A percentile compares a stretch with the other conserved stretches of the same genome.
These are phyloP conservation scores for Crepidotus variabilis DNA, from an alignment of 768 basidiomycete genomes.

Conservation along the genomic window DNA sequence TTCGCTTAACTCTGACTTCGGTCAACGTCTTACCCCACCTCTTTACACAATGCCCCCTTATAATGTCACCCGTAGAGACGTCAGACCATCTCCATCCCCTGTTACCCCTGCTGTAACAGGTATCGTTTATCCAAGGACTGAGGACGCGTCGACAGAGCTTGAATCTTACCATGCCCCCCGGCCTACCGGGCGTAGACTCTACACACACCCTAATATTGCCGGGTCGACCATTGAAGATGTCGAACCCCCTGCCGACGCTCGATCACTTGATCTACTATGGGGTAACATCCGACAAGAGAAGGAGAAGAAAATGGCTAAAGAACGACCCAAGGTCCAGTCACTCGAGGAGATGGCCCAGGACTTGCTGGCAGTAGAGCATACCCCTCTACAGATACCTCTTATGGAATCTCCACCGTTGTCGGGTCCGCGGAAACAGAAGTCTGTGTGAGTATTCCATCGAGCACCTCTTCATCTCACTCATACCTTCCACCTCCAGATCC, in stretches of 20 bases:
- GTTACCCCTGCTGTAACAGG: constrained; percentile 46
- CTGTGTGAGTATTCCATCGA: constrained; percentile 43
- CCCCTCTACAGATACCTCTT: constrained; percentile 33
- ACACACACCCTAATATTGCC: constrained; percentile 35
- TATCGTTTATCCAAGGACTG: constrained; percentile 41
- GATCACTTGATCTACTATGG: constrained; percentile 62
- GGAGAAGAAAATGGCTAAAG: constrained; percentile 61
- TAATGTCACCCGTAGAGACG: constrained; percentile 26
- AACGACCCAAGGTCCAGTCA: constrained; percentile 68
- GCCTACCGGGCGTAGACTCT: constrained; percentile 23
- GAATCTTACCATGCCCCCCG: constrained; percentile 27
- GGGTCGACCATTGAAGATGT: constrained; percentile 41
- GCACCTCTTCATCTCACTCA: constrained; percentile 11
- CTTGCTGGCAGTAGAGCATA: constrained; percentile 26
- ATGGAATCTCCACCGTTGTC: constrained; percentile 33
- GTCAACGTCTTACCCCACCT: constrained; percentile 6
- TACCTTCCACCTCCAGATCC: constrained; percentile 37
- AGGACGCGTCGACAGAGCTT: constrained; percentile 33
- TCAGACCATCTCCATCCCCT: constrained; percentile 29
- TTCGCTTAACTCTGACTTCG: constrained; percentile 14
- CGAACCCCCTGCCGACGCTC: constrained; percentile 35
- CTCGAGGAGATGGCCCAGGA: constrained; percentile 45
- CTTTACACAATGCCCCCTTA: constrained; percentile 21
- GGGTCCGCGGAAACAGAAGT: constrained; percentile 52
- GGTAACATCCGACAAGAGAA: constrained; percentile 61